Evolutionary conservation across 345 rosid species (phyloP).

Genomic region (Passiflora organensis): DNA sequence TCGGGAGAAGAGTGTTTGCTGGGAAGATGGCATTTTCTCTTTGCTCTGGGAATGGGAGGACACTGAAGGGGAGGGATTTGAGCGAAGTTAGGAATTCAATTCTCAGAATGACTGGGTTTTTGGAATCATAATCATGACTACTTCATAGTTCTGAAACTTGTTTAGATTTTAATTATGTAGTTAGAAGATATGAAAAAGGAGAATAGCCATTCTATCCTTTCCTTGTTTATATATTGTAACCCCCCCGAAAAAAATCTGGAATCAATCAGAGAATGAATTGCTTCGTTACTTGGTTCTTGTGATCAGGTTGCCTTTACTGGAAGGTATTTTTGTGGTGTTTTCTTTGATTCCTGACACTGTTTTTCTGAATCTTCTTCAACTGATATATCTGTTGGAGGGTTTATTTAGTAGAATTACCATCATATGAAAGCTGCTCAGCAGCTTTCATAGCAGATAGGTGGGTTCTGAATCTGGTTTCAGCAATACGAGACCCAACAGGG

Average conservation of each 20-base stretch:
- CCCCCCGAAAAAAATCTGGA: neutral
- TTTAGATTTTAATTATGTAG: neutral
- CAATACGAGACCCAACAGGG: neutral
- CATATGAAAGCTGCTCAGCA: neutral
- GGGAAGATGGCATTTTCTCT: conserved; percentile 74
- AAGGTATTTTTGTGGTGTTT: too few relatives aligned
- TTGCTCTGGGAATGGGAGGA: conserved; percentile 74
- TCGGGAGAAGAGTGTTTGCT: conserved; percentile 38
- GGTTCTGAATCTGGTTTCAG: neutral
- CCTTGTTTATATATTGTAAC: neutral
- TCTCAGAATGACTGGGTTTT: conserved; percentile 81
- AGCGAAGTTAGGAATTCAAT: conserved; percentile 69
- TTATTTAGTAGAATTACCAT: neutral
- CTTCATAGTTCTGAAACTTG: neutral
- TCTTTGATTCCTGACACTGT: too few relatives aligned
- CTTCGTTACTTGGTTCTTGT: too few relatives aligned
- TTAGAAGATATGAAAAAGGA: neutral
- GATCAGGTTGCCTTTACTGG: too few relatives aligned
- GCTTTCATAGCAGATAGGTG: neutral
- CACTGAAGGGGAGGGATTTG: conserved; percentile 75
- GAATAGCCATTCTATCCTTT: neutral
- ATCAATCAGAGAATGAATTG: neutral
- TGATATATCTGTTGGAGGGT: too few relatives aligned
- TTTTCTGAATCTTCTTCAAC: too few relatives aligned
- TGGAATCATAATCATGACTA: conserved; percentile 40